These are phyloP conservation scores for Mortierella sp. DNA, from an alignment of 371 early-diverging fungal species.

Conservation along the genomic window DNA sequence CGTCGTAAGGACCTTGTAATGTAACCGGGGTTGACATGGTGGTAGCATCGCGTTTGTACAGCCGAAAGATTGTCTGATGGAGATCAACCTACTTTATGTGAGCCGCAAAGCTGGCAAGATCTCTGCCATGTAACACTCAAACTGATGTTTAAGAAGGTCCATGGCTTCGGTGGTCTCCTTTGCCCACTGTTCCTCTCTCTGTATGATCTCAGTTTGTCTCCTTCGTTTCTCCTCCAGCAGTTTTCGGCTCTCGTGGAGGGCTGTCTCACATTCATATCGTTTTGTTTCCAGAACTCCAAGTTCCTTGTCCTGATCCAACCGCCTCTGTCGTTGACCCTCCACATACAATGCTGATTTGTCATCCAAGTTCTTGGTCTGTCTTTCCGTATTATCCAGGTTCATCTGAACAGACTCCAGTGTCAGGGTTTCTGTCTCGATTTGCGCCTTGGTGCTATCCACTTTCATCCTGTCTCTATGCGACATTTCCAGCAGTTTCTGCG, in stretches of 20 bases:
- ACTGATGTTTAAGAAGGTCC: conserved; percentile 32
- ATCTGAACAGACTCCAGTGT: conserved; percentile 2
- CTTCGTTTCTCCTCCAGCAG: conserved; percentile 21
- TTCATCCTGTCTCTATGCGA: conserved; percentile 4
- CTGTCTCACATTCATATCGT: neutral
- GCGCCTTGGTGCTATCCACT: conserved; percentile 13
- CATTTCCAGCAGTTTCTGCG: conserved; percentile 15
- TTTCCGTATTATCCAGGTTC: conserved; percentile 15
- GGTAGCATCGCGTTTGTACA: too few relatives aligned
- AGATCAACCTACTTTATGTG: too few relatives aligned
- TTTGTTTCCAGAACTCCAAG: conserved; percentile 9
- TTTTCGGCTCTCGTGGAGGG: conserved; percentile 12
- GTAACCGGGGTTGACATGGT: too few relatives aligned
- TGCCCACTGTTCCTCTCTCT: conserved; percentile 26
- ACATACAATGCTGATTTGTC: conserved; percentile 8
- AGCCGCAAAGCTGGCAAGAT: conserved; percentile 20
- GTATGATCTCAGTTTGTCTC: conserved; percentile 16
- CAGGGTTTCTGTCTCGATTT: conserved; percentile 23
- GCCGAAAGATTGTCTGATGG: too few relatives aligned
- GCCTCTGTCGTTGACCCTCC: conserved; percentile 11
- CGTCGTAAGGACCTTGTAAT: too few relatives aligned
- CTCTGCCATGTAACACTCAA: conserved; percentile 25
- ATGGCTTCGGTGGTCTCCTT: conserved; percentile 20
- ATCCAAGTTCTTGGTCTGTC: conserved; percentile 10
- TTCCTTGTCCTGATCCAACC: conserved; percentile 18